phyloP scores from a whole-genome alignment of 495 filamentous ascomycete species.

The Cercophora sp. region DNA sequence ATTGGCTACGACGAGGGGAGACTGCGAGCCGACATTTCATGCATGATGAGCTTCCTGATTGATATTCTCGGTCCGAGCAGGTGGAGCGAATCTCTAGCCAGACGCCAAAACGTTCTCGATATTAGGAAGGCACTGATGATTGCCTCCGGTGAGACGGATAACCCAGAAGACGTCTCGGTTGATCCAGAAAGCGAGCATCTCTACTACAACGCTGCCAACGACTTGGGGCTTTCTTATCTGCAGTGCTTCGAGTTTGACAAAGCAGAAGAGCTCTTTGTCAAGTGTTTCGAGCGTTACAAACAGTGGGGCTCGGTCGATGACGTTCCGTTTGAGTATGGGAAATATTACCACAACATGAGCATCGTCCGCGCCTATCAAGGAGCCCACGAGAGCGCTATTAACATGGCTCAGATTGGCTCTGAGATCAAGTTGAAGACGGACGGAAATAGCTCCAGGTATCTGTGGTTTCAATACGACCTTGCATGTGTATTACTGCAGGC shows the following conservation, averaged over 20 bases:
- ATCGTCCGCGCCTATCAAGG: slow-evolving; percentile 3
- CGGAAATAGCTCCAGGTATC: slow-evolving; percentile 1
- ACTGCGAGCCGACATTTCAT: not conserved
- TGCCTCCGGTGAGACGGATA: not conserved
- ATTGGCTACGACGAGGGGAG: not conserved
- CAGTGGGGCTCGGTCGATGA: slow-evolving; percentile 12
- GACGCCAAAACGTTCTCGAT: not conserved
- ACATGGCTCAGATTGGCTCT: slow-evolving; percentile 11
- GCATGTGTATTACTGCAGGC: slow-evolving; percentile 18
- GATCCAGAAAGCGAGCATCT: not conserved
- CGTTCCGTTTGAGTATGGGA: slow-evolving; percentile 26
- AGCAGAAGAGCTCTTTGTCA: slow-evolving; percentile 14
- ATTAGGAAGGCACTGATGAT: not conserved
- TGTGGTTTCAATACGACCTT: slow-evolving; percentile 18
- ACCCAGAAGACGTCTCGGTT: not conserved
- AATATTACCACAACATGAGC: slow-evolving; percentile 26
- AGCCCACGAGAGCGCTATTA: slow-evolving; percentile 8
- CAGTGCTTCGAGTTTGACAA: slow-evolving; percentile 12
- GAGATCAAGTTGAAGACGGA: slow-evolving; percentile 14
- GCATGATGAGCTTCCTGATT: not conserved
- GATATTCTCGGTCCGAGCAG: not conserved
- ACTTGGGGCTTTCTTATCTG: not conserved
- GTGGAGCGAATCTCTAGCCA: not conserved
- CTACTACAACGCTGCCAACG: not conserved
- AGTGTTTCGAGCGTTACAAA: slow-evolving; percentile 17